phyloP scores from a whole-genome alignment of 306 rosid species.

The Trifolium fragiferum region DNA sequence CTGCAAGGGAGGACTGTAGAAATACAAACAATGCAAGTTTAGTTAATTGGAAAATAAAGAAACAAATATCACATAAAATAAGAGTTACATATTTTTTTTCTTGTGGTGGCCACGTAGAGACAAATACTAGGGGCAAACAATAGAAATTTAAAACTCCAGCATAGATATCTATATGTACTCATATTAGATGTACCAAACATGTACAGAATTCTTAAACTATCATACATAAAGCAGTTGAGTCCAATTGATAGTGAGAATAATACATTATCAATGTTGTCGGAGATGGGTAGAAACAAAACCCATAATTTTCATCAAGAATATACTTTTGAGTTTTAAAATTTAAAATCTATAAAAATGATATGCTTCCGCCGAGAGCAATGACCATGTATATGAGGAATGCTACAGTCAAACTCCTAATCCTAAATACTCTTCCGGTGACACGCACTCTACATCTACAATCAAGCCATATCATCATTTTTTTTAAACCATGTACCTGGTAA shows the following conservation, averaged over 20 bases:
- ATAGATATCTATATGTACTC: neutral
- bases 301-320: neutral
- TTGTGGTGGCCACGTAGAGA: neutral
- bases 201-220: slow-evolving; percentile 8
- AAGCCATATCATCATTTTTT: neutral
- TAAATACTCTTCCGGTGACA: neutral
- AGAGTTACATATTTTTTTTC: neutral
- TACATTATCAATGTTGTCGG: neutral
- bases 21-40: slow-evolving; percentile 48
- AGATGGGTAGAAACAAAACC: neutral
- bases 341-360: neutral
- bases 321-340: neutral
- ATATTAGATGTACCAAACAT: slow-evolving; percentile 10
- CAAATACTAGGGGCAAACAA: neutral
- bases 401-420: neutral
- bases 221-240: neutral
- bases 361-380: neutral
- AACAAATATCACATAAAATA: slow-evolving; percentile 21
- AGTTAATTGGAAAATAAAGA: slow-evolving; percentile 34
- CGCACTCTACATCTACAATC: neutral
- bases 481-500: neutral
- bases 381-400: neutral
- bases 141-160: slow-evolving; percentile 9
- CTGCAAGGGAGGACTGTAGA: slow-evolving; percentile 90
- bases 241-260: no score